Percentiles rank a stretch among this genome's conserved stretches.
Evolutionary conservation across 306 rosid species (phyloP).

Genomic region (Heteromeles arbutifolia): DNA sequence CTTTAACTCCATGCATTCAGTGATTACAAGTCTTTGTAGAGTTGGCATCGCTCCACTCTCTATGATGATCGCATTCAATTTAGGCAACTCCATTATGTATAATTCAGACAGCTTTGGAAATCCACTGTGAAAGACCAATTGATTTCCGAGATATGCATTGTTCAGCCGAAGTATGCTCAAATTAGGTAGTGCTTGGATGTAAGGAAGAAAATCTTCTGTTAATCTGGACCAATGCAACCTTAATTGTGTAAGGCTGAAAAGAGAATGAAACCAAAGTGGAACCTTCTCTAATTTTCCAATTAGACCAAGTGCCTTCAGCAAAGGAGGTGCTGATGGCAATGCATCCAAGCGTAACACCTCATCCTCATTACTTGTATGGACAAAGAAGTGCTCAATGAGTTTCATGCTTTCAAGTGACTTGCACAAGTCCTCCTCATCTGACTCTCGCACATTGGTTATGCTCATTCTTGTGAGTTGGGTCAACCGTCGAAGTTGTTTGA

Average conservation of each 20-base stretch:
- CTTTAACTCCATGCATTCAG: background rate
- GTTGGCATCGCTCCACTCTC: background rate
- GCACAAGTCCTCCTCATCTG: conserved; percentile 1
- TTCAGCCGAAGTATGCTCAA: background rate
- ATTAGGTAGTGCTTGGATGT: background rate
- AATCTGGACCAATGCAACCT: background rate
- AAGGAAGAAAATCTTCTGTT: background rate
- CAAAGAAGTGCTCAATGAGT: background rate
- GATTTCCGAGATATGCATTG: background rate
- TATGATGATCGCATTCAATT: background rate
- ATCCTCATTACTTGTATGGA: background rate
- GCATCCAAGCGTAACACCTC: background rate
- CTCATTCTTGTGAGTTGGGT: conserved; percentile 7
- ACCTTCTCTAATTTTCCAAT: background rate
- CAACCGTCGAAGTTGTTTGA: background rate
- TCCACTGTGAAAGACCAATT: background rate
- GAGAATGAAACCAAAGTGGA: background rate
- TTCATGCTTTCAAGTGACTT: background rate
- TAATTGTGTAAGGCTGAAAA: background rate
- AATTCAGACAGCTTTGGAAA: background rate
- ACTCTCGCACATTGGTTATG: background rate
- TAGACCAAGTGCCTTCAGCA: background rate
- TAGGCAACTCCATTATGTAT: background rate
- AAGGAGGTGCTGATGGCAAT: background rate
- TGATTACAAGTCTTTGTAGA: background rate